Base-by-base conservation (phyloP, 2,329 filamentous ascomycete species). In the Cordyceps cateniannulata region DNA sequence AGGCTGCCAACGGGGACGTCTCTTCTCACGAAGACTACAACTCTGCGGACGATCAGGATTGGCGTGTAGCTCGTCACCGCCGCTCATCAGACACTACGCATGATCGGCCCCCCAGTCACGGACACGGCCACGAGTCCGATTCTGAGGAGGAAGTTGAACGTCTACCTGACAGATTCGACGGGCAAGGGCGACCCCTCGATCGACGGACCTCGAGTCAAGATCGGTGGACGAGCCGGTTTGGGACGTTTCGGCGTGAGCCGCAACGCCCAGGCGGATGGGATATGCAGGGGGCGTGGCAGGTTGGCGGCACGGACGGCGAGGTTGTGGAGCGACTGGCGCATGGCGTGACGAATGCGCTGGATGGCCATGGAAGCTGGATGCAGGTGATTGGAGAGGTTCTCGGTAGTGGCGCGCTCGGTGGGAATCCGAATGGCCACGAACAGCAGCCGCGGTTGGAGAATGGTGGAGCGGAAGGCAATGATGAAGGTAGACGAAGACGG, bases 151-250 rank as follows among this genome's bases (percentile, higher is more conserved):
- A 75, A 0, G 68, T 81, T 1, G 79, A 82, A 63, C 64, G 72
- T 2, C 67, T 82, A 0, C 80, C 80, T 0, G 76, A 78, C 56
- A 75, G 80, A 0, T 82, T 82, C 54, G 79, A 82, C 62, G 59
- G 66, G 0, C 65, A 76, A 2, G 80, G 80, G 1, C 72, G 69
- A 14, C 77, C 74, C 1, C 65, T 82, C 1, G 70, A 74, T 50
- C 65, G 64, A 8, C 64, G 63, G 5, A 62, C 64, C 8, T 44
- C 50, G 2, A 62, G 57, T 7, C 62, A 59, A 6, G 60, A 56
- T 66, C 63, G 67, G 3, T 72, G 71, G 73, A 73, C 74, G 1
- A 70, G 69, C 3, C 72, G 78, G 3, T 70, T 65, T 9, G 79
- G 79, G 3, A 72, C 76, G 0, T 81, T 82, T 62, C 72, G 74